These are phyloP conservation scores for Saksenaea vasiformis DNA, from an alignment of 371 early-diverging fungal genomes.

Conservation along the genomic window DNA sequence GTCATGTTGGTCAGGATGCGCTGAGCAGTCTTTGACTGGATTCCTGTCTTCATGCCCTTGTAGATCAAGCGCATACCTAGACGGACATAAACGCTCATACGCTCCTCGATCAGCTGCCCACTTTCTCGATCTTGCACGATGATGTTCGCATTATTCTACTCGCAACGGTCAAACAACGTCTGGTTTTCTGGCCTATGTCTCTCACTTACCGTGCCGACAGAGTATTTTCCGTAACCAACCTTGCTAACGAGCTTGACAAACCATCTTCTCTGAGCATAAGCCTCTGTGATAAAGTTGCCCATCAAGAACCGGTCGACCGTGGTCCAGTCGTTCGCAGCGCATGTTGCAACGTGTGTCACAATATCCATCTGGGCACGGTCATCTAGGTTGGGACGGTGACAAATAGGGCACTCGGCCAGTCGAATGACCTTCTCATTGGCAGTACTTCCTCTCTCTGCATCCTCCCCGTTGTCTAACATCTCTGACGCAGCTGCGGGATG, in stretches of 20 bases:
- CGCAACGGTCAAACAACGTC: not conserved
- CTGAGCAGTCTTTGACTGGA: conserved; percentile 51
- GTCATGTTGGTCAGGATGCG: conserved; percentile 65
- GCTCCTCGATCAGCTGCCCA: conserved; percentile 79
- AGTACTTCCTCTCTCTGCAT: not conserved
- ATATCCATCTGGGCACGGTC: conserved; percentile 71
- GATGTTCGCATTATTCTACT: conserved; percentile 73
- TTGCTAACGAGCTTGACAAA: conserved; percentile 75
- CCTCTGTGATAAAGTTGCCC: conserved; percentile 80
- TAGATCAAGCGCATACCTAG: conserved; percentile 84
- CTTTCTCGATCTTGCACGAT: conserved; percentile 76
- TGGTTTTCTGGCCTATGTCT: not conserved
- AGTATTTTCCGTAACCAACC: conserved; percentile 76
- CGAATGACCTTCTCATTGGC: conserved; percentile 66
- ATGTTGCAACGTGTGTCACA: conserved; percentile 79
- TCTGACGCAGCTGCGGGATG: not conserved
- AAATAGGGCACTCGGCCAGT: conserved; percentile 72
- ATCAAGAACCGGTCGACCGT: conserved; percentile 68
- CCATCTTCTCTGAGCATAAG: conserved; percentile 77
- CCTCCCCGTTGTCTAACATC: not conserved
- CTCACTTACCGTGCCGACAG: conserved; percentile 61
- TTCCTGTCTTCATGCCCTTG: conserved; percentile 54
- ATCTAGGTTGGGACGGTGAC: conserved; percentile 61
- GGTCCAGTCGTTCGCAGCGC: conserved; percentile 66
- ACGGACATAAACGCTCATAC: conserved; percentile 83